Evolutionary conservation across 352 stramenopile genomes (phyloP), one percentile per base, ranked within the genome.

Genomic region (Thalassiosira mediterranea): DNA sequence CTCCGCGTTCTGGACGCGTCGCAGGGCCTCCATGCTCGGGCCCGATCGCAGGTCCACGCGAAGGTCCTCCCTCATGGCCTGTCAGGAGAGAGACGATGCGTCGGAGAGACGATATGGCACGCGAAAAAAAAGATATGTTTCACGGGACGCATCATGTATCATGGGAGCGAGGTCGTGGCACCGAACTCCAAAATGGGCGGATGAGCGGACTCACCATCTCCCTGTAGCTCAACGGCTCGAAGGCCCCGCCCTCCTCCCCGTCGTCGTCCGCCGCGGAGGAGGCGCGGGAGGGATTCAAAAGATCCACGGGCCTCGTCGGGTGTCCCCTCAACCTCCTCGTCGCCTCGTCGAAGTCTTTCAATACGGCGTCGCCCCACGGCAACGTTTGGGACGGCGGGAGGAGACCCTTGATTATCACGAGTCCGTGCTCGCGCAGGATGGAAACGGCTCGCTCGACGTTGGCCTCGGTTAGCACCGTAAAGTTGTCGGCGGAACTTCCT

Each of bases 61-160:
- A 25, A 92, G 62, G 64, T 92, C 83, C 81, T 92, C 86, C 46
- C 86, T 51, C 86, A 90, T 90, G 11, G 83, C 80, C n/a, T n/a
- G n/a, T n/a, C n/a, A n/a, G n/a, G n/a, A n/a, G n/a, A n/a, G n/a
- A n/a, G n/a, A n/a, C n/a, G n/a, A n/a, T n/a, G n/a, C n/a, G n/a
- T n/a, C n/a, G n/a, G n/a, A n/a, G n/a, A n/a, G n/a, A n/a, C n/a
- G n/a, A n/a, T n/a, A n/a, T n/a, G n/a, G n/a, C n/a, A n/a, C n/a
- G n/a, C n/a, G n/a, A n/a, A n/a, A n/a, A n/a, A n/a, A n/a, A n/a
- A n/a, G n/a, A n/a, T n/a, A n/a, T n/a, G n/a, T n/a, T n/a, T n/a
- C n/a, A n/a, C n/a, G n/a, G n/a, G n/a, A n/a, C n/a, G n/a, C n/a
- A n/a, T n/a, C n/a, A n/a, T n/a, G n/a, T n/a, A n/a, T n/a, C n/a